A percentile compares a stretch with the other conserved stretches of the same genome.
phyloP scores from a whole-genome alignment of 495 filamentous ascomycete genomes.

The Hypoxylon fragiforme region DNA sequence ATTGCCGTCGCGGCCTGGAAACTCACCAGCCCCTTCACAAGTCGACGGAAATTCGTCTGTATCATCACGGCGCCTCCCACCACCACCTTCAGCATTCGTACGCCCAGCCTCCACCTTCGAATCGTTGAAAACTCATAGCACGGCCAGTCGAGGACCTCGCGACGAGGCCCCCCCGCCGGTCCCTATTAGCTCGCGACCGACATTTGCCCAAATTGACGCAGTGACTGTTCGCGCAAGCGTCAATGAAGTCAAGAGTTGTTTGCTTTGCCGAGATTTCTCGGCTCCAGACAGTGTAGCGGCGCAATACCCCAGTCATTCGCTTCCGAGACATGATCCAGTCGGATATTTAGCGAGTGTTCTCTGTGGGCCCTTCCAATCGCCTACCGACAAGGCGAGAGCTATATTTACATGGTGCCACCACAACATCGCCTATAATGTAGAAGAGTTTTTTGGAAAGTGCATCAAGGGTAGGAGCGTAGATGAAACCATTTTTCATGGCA shows the following conservation, averaged over 20 bases:
- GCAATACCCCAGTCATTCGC: slow-evolving; percentile 68
- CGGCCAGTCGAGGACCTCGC: slow-evolving; percentile 12
- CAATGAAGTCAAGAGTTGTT: slow-evolving; percentile 53
- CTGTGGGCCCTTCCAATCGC: slow-evolving; percentile 75
- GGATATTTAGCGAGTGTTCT: slow-evolving; percentile 75
- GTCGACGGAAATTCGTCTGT: slow-evolving; percentile 27
- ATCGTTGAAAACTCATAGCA: slow-evolving; percentile 9
- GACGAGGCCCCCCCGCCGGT: slow-evolving; percentile 49
- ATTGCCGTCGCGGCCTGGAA: slow-evolving; percentile 45
- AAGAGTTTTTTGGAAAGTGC: slow-evolving; percentile 71
- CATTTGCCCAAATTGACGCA: slow-evolving; percentile 47
- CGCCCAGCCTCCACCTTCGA: slow-evolving; percentile 28
- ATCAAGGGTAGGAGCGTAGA: slow-evolving; percentile 66
- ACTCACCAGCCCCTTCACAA: slow-evolving; percentile 26
- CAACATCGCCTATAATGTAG: slow-evolving; percentile 83
- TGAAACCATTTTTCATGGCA: slow-evolving; percentile 68
- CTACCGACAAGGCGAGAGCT: slow-evolving; percentile 85
- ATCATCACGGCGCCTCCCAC: slow-evolving; percentile 44
- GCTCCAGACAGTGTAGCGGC: slow-evolving; percentile 77
- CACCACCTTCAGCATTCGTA: slow-evolving; percentile 39
- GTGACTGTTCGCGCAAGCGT: slow-evolving; percentile 37
- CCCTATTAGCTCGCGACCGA: slow-evolving; percentile 50
- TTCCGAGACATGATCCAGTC: slow-evolving; percentile 65
- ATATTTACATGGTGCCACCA: slow-evolving; percentile 97
- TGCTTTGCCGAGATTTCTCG: slow-evolving; percentile 86